Evolutionary conservation across 805 yeast genomes (phyloP).

Genomic region (Metschnikowia lunata): DNA sequence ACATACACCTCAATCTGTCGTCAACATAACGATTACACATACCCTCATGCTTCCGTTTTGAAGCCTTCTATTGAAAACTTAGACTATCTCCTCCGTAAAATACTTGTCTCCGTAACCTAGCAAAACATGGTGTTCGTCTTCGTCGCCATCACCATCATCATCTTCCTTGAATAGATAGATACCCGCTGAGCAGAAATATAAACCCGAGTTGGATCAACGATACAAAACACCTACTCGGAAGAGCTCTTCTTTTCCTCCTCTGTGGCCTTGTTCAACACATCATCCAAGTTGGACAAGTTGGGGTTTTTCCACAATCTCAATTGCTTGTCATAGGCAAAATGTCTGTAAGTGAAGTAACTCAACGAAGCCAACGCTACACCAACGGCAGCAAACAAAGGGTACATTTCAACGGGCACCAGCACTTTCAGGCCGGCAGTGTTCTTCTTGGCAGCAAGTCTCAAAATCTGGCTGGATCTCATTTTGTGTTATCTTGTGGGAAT

Average conservation of each 20-base stretch:
- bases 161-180: background rate
- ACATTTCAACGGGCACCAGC: constrained; percentile 41
- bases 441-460: constrained; percentile 40
- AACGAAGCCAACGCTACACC: constrained; percentile 39
- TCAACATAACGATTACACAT: too few relatives aligned
- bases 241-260: constrained; percentile 19
- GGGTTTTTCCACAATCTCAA: constrained; percentile 46
- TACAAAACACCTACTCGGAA: constrained; percentile 7
- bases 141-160: too few relatives aligned
- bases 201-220: too few relatives aligned
- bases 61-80: too few relatives aligned
- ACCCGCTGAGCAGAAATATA: too few relatives aligned
- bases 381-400: constrained; percentile 44
- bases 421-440: constrained; percentile 15
- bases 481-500: constrained; percentile 7
- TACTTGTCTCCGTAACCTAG: too few relatives aligned
- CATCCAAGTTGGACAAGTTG: constrained; percentile 39
- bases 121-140: too few relatives aligned
- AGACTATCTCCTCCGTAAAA: too few relatives aligned
- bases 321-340: constrained; percentile 41
- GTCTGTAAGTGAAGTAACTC: constrained; percentile 43
- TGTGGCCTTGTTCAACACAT: constrained; percentile 36
- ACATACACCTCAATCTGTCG: too few relatives aligned
- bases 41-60: too few relatives aligned
- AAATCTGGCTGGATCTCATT: constrained; percentile 40